Base-by-base conservation (phyloP, 768 basidiomycete genomes). In the Pleurotus salmoneostramineus region DNA sequence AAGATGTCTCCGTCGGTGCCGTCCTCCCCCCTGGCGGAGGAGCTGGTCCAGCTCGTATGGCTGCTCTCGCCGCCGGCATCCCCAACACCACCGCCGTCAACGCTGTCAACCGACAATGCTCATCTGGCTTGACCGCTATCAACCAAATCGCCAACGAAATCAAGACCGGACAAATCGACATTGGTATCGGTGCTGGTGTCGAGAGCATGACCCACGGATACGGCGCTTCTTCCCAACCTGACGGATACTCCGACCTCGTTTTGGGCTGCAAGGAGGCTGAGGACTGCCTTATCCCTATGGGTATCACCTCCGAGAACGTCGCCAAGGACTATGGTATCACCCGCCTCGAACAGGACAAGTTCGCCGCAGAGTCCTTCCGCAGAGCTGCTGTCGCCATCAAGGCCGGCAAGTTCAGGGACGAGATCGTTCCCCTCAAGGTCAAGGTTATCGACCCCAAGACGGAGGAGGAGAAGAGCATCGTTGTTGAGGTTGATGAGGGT, bases 221-320 rank as follows among this genome's bases (percentile, higher is more conserved):
- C 71, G 89, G 89, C 32, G 70, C 82, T 32, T 72, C 75, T 56
- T 77, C 84, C 5, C 71, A 81, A 50, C 79, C 85, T 6, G 77
- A 83, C 52, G 76, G 72, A 51, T 85, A 78, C 71, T 87, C 89
- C 2, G 84, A 89, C 21, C 77, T 80, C 48, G 77, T 95, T 47
- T 78, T 90, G 60, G 64, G 77, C 35, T 84, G 80, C 71, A 74
- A 83, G 63, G 86, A 89, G 62, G 83, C 93, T 2, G 82, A 82
- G 58, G 93, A 95, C 74, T 94, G 92, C 68, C 77, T 89, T 31
- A 76, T 91, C 58, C 92, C 92, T 45, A 93, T 93, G 91, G 95
- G 94, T 36, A 87, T 95, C 75, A 95, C 95, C 15, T 93, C 90
- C n/a, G 93, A 95, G 76, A 94, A 94, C 69, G 92, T 95, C 62